These are phyloP conservation scores for Isoetes engelmannii DNA, from an alignment of 83 land plant genomes.

Conservation along the genomic window DNA sequence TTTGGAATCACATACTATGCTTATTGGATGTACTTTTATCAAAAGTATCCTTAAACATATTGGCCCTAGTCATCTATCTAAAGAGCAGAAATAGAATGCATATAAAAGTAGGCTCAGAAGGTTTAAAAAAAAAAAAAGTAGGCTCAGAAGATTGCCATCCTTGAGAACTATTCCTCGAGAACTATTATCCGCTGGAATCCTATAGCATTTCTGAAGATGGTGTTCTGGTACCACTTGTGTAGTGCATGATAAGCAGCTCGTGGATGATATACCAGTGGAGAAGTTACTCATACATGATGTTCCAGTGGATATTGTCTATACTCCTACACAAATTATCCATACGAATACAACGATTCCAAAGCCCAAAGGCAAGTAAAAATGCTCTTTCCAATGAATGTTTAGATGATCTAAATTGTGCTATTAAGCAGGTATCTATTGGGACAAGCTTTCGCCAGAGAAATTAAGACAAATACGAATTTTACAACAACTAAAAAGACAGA, in stretches of 20 bases:
- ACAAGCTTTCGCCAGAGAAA: conserved; percentile 84
- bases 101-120: no score
- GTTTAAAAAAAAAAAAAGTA: no score
- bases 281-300: conserved; percentile 77
- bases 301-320: conserved; percentile 81
- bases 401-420: not conserved
- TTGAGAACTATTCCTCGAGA: no score
- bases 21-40: no score
- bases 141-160: no score
- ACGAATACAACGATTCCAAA: conserved; percentile 82
- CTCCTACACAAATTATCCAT: conserved; percentile 68
- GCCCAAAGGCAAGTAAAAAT: conserved; percentile 51
- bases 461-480: conserved; percentile 65
- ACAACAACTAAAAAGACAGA: conserved; percentile 53
- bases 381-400: not conserved
- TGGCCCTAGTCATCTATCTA: no score
- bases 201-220: no score
- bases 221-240: conserved; percentile 19
- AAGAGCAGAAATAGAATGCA: no score
- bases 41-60: no score
- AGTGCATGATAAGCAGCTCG: conserved; percentile 85
- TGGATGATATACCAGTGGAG: conserved; percentile 79
- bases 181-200: no score
- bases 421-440: conserved; percentile 83
- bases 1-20: no score